phyloP scores from a whole-genome alignment of 768 basidiomycete genomes.

The Mycena kentingensis region DNA sequence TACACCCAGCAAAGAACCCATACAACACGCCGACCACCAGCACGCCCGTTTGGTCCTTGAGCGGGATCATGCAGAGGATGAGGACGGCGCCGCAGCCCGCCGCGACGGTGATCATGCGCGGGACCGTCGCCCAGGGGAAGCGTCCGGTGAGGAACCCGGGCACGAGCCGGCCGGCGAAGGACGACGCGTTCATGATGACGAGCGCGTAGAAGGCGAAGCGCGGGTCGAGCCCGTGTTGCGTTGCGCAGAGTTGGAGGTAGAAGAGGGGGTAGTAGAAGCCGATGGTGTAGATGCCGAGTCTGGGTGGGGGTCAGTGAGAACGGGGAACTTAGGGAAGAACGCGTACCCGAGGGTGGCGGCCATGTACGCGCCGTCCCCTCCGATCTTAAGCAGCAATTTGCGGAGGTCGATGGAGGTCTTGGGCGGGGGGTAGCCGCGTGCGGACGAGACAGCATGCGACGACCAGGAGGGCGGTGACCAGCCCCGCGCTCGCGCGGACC shows the following conservation, averaged over 20 bases:
- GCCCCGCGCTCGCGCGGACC: constrained; percentile 42
- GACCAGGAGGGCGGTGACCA: constrained; percentile 40
- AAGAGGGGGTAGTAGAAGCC: constrained; percentile 37
- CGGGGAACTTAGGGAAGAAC: not conserved
- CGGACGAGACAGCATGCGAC: constrained; percentile 44
- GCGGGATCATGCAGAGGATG: constrained; percentile 38
- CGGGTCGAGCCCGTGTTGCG: constrained; percentile 29
- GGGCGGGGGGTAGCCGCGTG: constrained; percentile 39
- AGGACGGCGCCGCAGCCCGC: constrained; percentile 26
- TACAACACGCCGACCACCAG: constrained; percentile 32
- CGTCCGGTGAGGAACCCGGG: constrained; percentile 35
- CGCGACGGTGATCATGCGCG: constrained; percentile 29
- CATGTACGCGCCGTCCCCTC: constrained; percentile 26
- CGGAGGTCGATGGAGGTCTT: constrained; percentile 13
- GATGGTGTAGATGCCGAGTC: constrained; percentile 20
- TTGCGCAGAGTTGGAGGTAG: constrained; percentile 40
- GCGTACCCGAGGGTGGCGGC: constrained; percentile 24
- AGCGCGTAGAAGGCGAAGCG: constrained; percentile 43
- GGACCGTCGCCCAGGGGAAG: constrained; percentile 33
- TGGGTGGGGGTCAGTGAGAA: not conserved
- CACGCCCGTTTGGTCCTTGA: constrained; percentile 24
- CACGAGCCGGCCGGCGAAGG: constrained; percentile 40
- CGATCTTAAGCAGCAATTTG: constrained; percentile 16
- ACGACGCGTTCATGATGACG: constrained; percentile 41
- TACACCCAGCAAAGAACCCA: constrained; percentile 37